Conservation (phyloP, 495 filamentous ascomycete genomes). For the Xylaria scruposa region DNA sequence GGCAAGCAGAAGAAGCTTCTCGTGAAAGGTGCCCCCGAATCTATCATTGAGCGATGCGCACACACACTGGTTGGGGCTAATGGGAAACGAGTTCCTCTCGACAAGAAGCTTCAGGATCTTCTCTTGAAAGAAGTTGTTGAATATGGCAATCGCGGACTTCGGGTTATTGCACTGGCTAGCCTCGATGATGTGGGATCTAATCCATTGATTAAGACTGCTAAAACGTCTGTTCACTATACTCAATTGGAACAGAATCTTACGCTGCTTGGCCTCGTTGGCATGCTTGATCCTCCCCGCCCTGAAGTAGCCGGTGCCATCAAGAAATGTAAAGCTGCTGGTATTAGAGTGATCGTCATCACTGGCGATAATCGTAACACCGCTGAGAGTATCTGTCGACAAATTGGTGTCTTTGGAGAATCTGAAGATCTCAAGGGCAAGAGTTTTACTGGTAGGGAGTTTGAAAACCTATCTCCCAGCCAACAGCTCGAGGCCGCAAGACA, state of each 20-base stretch:
- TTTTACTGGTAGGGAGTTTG: constrained; percentile 94
- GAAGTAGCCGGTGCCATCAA: constrained; percentile 87
- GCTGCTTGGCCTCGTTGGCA: constrained; percentile 88
- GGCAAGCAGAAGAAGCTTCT: constrained; percentile 76
- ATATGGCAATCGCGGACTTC: constrained; percentile 89
- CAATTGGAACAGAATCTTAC: constrained; percentile 93
- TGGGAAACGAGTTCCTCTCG: constrained; percentile 75
- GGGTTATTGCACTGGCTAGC: constrained; percentile 91
- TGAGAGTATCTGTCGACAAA: constrained; percentile 95
- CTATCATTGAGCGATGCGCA: constrained; percentile 89
- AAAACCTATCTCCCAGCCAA: constrained; percentile 77
- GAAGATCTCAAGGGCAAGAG: constrained; percentile 92
- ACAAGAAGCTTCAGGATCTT: constrained; percentile 67
- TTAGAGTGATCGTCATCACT: constrained; percentile 97
- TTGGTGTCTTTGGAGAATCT: constrained; percentile 84
- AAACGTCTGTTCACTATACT: constrained; percentile 81
- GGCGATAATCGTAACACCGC: constrained; percentile 98
- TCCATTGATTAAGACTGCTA: constrained; percentile 73
- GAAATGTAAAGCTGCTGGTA: constrained; percentile 90
- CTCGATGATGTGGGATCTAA: constrained; percentile 74
- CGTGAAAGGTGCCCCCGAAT: constrained; percentile 96
- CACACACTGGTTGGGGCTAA: constrained; percentile 74
- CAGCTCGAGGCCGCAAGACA: constrained; percentile 82
- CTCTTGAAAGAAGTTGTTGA: constrained; percentile 80
- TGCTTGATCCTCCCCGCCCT: constrained; percentile 97